A percentile compares a stretch with the other conserved stretches of the same genome.
phyloP scores from a whole-genome alignment of 148 eudicot genomes.

The Rhododendron henanense region DNA sequence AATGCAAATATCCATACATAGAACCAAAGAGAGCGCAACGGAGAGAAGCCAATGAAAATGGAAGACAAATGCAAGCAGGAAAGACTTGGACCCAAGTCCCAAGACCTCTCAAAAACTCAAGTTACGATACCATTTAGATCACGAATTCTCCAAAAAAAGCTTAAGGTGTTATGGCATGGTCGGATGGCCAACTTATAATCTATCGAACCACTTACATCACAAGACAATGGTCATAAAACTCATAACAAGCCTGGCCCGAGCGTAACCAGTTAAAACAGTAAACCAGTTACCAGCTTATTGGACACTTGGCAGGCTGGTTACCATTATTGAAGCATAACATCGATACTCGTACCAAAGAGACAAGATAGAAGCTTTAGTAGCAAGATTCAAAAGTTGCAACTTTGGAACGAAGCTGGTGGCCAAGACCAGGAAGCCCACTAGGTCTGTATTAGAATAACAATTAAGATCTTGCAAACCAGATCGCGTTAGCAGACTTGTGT shows the following conservation, averaged over 20 bases:
- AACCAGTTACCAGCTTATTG: not conserved
- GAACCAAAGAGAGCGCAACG: not conserved
- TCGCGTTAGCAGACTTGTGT: not conserved
- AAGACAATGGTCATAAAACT: not conserved
- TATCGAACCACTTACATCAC: not conserved
- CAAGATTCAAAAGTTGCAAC: not conserved
- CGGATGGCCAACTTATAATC: not conserved
- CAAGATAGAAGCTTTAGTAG: not conserved
- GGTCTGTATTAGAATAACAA: not conserved
- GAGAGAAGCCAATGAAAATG: not conserved
- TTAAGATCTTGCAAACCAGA: not conserved
- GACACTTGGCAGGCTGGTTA: not conserved
- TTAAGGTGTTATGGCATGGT: not conserved
- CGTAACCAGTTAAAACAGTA: not conserved
- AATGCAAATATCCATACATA: not conserved
- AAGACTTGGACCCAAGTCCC: not conserved
- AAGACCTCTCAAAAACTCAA: not conserved
- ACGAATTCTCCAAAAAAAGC: not conserved
- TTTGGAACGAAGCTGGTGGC: not conserved
- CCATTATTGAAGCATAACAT: not conserved
- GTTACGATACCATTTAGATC: not conserved
- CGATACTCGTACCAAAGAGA: not conserved
- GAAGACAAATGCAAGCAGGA: not conserved
- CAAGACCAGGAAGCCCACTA: not conserved
- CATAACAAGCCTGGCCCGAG: not conserved